A percentile compares a stretch with the other conserved stretches of the same genome.
Conservation (phyloP, 129 eudicot genomes). For the Heracleum sosnowskyi region DNA sequence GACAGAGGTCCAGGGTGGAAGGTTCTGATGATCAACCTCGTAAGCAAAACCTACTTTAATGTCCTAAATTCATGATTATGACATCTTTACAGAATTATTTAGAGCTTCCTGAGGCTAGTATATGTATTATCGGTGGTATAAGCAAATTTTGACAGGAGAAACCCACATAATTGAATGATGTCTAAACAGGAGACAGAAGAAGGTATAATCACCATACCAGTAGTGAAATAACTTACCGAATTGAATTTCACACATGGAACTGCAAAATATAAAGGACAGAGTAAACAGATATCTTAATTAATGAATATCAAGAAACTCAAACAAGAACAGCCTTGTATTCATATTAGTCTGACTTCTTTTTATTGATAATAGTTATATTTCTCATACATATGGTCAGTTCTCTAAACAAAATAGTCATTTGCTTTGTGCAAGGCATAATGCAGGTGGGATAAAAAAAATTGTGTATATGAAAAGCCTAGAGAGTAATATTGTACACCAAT, state of each 20-base stretch:
- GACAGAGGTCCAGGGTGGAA: no score
- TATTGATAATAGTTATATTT: background rate
- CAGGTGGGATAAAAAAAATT: background rate
- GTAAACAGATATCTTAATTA: background rate
- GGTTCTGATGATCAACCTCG: no score
- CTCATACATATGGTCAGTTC: background rate
- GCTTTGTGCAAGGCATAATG: background rate
- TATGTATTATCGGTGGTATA: background rate
- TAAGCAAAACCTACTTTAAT: conserved; percentile 18
- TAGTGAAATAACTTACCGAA: background rate
- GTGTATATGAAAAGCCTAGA: background rate
- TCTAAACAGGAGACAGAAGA: background rate
- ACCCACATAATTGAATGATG: background rate
- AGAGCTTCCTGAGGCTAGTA: background rate
- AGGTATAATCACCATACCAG: background rate
- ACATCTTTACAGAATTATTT: background rate
- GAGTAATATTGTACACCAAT: conserved; percentile 17
- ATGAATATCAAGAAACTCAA: background rate
- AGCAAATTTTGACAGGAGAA: background rate
- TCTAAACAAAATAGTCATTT: background rate
- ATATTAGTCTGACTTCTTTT: background rate
- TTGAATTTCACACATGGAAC: background rate
- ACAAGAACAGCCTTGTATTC: background rate
- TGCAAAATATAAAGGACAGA: background rate
- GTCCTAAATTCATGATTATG: conserved; percentile 3